phyloP scores from a whole-genome alignment of 2,329 filamentous ascomycete genomes.

The Ascochyta koolunga region DNA sequence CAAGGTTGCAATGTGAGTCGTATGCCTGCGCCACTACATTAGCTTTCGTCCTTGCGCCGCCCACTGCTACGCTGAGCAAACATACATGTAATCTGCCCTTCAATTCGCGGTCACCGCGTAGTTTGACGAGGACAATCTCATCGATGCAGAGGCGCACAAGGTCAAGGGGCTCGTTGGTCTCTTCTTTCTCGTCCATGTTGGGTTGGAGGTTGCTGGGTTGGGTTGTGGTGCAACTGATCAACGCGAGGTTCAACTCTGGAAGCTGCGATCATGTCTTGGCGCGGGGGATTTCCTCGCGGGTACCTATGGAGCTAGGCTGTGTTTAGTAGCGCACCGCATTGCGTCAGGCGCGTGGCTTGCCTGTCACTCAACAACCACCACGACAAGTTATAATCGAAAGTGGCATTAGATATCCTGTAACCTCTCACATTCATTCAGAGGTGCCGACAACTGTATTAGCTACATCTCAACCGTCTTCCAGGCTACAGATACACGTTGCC shows the following conservation, averaged over 20 bases:
- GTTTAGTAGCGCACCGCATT: conserved; percentile 14
- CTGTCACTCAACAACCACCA: conserved; percentile 11
- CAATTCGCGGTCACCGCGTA: conserved; percentile 92
- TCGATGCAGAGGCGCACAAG: conserved; percentile 93
- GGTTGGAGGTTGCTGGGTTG: conserved; percentile 18
- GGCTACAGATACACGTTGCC: neutral
- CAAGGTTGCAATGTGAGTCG: conserved; percentile 96
- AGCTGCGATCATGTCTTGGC: conserved; percentile 20
- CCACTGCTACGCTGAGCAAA: conserved; percentile 7
- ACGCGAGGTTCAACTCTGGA: conserved; percentile 19
- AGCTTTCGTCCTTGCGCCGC: conserved; percentile 10
- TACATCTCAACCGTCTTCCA: neutral
- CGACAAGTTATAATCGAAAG: neutral
- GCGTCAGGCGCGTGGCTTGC: conserved; percentile 18
- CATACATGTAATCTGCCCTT: conserved; percentile 91
- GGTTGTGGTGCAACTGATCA: conserved; percentile 7
- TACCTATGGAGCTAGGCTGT: conserved; percentile 12
- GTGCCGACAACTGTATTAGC: neutral
- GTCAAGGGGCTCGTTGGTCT: conserved; percentile 88
- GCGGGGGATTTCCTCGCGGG: conserved; percentile 20
- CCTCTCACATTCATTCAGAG: neutral
- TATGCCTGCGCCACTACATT: conserved; percentile 71
- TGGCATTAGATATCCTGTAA: neutral
- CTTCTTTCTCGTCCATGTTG: conserved; percentile 82
- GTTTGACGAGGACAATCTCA: conserved; percentile 96